These are phyloP conservation scores for Plenodomus tracheiphilus DNA, from an alignment of 2,329 filamentous ascomycete species.

Conservation along the genomic window DNA sequence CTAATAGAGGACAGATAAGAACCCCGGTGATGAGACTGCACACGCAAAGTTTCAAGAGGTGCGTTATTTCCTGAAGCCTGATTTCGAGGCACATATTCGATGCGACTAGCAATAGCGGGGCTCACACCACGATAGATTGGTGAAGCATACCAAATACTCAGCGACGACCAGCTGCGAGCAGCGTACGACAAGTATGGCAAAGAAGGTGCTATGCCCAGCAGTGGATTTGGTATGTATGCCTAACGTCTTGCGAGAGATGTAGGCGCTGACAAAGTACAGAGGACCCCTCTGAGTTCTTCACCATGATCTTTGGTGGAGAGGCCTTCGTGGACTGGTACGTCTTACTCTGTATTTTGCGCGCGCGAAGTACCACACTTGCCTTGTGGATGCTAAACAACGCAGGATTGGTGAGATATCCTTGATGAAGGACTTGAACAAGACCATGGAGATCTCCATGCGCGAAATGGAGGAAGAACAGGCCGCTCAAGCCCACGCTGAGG, in stretches of 20 bases:
- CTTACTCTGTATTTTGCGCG: background rate
- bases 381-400: conserved; percentile 9
- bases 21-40: conserved; percentile 91
- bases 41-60: conserved; percentile 94
- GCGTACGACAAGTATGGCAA: conserved; percentile 98
- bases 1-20: conserved; percentile 72
- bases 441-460: conserved; percentile 96
- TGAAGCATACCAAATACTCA: conserved; percentile 79
- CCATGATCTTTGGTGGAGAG: conserved; percentile 96
- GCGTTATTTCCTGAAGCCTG: conserved; percentile 22
- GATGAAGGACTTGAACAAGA: conserved; percentile 97
- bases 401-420: conserved; percentile 93
- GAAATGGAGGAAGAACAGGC: conserved; percentile 72
- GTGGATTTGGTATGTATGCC: conserved; percentile 72
- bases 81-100: background rate
- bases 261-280: conserved; percentile 51
- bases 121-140: conserved; percentile 57
- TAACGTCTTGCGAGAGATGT: conserved; percentile 6
- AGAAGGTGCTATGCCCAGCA: conserved; percentile 85
- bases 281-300: conserved; percentile 97
- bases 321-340: conserved; percentile 83
- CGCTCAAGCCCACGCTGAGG: conserved; percentile 52
- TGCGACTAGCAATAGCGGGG: conserved; percentile 15
- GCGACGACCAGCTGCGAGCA: conserved; percentile 81
- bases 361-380: too few species aligned